Evolutionary conservation across 192 early-diverging fungal species (phyloP), one percentile per base, ranked within the genome.

Genomic region (Gryganskiella cystojenkinii): DNA sequence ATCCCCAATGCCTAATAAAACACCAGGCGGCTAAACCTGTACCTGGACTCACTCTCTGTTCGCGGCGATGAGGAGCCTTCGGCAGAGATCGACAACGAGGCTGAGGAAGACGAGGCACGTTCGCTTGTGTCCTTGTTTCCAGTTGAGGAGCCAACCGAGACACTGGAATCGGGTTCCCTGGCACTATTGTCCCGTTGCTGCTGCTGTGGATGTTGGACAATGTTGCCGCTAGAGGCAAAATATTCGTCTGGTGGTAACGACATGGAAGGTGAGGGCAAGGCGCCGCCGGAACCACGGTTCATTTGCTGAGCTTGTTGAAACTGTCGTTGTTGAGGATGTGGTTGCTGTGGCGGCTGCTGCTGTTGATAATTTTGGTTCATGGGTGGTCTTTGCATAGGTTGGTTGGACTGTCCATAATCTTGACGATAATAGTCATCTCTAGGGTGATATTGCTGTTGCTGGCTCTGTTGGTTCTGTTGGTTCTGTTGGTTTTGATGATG

Each of bases 31-130:
- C 24, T 25, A 20, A 20, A n/a, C 4, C 20, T 25, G 40, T 72
- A 72, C 70, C 47, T 56, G 42, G 61, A 72, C 3, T 56, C 61
- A 33, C 20, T 64, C 10, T 64, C 61, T 10, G 70, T 58, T 19
- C n/a, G 45, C 25, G 70, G 70, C 9, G 61, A 63, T 3, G 56
- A 50, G 4, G 56, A 58, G 28, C 56, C 61, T 33, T 56, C 53
- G 43, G 58, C 31, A 9, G 66, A 68, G 31, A 11, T 24, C 0
- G 66, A 59, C 1, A 33, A 15, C 3, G 49, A 11, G 2, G 45
- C 44, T 47, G 28, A 13, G 9, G 61, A 52, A 15, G 27, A 24
- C 8, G 56, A 52, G 34, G 66, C 33, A 4, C 43, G 66, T 46
- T 68, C 56, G 35, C 47, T 59, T 19, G 37, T 68, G 56, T n/a